Percentiles rank a stretch among this genome's conserved stretches.
These are phyloP conservation scores for Candida pseudocylindracea DNA, from an alignment of 1,139 yeast genomes.

Conservation along the genomic window DNA sequence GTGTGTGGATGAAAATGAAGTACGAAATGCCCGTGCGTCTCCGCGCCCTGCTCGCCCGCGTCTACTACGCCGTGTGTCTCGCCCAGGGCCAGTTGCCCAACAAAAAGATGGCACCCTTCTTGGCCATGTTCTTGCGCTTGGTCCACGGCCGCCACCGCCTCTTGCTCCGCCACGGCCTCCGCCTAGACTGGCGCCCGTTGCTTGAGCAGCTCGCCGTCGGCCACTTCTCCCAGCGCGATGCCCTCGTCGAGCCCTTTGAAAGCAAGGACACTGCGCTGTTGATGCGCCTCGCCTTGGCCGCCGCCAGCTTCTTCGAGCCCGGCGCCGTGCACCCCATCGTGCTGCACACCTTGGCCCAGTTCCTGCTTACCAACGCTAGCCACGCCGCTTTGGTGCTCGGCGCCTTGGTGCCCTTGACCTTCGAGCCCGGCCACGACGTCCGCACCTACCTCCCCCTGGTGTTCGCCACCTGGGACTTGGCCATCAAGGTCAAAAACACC, in stretches of 20 bases:
- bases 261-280: constrained; percentile 20
- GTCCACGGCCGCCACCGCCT: constrained; percentile 5
- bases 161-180: constrained; percentile 12
- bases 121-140: too few relatives aligned
- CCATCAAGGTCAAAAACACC: constrained; percentile 13
- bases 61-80: constrained; percentile 52
- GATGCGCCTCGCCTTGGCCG: constrained; percentile 21
- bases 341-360: constrained; percentile 18
- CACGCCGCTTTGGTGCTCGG: constrained; percentile 22
- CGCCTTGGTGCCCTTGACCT: constrained; percentile 23
- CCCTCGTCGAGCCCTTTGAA: constrained; percentile 12
- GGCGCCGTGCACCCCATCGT: constrained; percentile 15
- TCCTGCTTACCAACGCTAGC: constrained; percentile 31
- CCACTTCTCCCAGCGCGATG: constrained; percentile 13
- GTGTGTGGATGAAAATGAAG: constrained; percentile 62
- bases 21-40: constrained; percentile 56
- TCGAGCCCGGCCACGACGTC: constrained; percentile 14
- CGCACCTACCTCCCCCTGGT: constrained; percentile 40
- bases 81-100: constrained; percentile 37
- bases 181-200: constrained; percentile 30
- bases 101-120: too few relatives aligned
- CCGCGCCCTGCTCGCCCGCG: constrained; percentile 39
- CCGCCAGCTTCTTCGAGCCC: constrained; percentile 20
- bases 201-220: constrained; percentile 11
- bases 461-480: constrained; percentile 54